Evolutionary conservation across 345 rosid species (phyloP), one percentile per base, ranked within the genome.

Genomic region (Eucalyptus sideroxylon): DNA sequence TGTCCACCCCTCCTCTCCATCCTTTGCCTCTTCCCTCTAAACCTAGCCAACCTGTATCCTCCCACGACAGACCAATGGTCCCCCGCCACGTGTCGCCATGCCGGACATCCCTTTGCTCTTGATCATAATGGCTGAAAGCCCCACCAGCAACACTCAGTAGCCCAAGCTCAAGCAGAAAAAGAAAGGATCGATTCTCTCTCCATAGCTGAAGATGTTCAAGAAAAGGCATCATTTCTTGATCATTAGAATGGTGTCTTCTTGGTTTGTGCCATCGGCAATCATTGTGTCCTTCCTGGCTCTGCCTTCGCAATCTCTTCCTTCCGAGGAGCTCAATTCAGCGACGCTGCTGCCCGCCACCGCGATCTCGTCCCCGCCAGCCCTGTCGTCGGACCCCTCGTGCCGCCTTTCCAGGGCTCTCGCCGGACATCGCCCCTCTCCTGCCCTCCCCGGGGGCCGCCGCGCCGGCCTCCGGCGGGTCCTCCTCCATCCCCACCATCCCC

Each of bases 401-500:
- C 95, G 90, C 92, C 95, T 59, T 90, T 91, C 91, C 93, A 92
- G 60, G 92, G 86, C 86, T 96, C 85, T 94, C 99, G 3, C 99
- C 99, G 5, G 98, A 97, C 62, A 93, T 97, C 50, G 94, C 97
- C 91, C 97, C 99, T 9, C 93, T 97, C 11, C 90, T 95, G 89
- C 99, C 99, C 69, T 94, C 98, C 85, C 95, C 96, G 1, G 97
- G 98, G 3, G 94, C 92, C 30, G 88, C 80, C 42, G 31, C 91
- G 50, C 96, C 97, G 16, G 87, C 92, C 50, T 91, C 96, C 15
- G 89, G 91, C 14, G 94, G 91, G n/a, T 89, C 94, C 8, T 94
- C 96, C 5, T 94, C 96, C 90, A 87, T 95, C 44, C 97, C 97
- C 87, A 96, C 97, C 86, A 95, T 97, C 90, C 98, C 98, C 19